Evolutionary conservation across 176 grass and related monocot genomes (phyloP), one percentile per base, ranked within the genome.

Genomic region (Otatea glauca): DNA sequence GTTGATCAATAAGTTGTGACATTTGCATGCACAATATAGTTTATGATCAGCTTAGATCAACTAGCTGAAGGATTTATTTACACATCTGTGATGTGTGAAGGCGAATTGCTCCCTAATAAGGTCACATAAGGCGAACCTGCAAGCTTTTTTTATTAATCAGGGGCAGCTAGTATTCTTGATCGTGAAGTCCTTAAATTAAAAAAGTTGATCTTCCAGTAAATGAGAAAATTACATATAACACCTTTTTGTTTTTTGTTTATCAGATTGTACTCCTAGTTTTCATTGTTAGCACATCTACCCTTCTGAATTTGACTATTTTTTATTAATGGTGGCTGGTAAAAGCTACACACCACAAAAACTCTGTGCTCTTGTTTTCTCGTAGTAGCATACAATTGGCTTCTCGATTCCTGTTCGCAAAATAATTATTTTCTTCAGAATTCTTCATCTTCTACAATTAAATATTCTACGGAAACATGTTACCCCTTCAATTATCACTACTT

Each of bases 21-120:
- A 78, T 15, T 49, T 70, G 74, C 53, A 61, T 70, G 74, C 51
- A 37, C 64, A 65, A 59, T 76, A 32, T 83, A 77, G 72, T 76
- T 70, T 70, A 88, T 70, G 32, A 77, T 70, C 43, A 62, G n/a
- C 44, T 70, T 63, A 5, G 65, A 79, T 88, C 72, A 82, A 70
- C 64, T 70, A 49, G 43, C 34, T 39, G n/a, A 14, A 58, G 4
- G 55, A 27, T 82, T 77, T 63, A 4, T 69, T 14, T 81, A 29
- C 63, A 7, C 11, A 64, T 48, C 11, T 47, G n/a, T 39, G 20
- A 55, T 63, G 74, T 44, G 73, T 78, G 58, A 61, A 48, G 29
- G n/a, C 6, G 51, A 60, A 47, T 69, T 81, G 9, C 25, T 68
- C 29, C 49, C 18, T 62, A 47, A 49, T 41, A 12, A 54, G 32